Percentiles rank a stretch among this genome's conserved stretches.
These are phyloP conservation scores for Backusella tuberculispora DNA, from an alignment of 192 early-diverging fungal genomes.

Conservation along the genomic window DNA sequence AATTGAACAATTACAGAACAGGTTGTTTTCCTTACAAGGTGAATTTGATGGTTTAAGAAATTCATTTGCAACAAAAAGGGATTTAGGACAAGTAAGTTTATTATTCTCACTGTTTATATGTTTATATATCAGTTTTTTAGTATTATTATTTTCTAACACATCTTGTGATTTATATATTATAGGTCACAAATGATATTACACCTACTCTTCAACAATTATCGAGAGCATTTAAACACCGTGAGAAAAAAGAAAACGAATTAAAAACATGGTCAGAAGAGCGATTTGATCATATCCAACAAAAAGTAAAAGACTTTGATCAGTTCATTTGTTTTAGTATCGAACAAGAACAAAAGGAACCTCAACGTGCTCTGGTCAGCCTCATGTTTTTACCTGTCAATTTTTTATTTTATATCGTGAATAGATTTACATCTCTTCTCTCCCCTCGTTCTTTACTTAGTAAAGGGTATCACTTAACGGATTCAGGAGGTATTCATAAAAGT, in stretches of 20 bases:
- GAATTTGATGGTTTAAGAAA: conserved; percentile 52
- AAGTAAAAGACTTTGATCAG: conserved; percentile 57
- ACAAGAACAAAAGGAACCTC: conserved; percentile 49
- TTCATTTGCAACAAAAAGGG: conserved; percentile 63
- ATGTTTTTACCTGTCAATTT: conserved; percentile 61
- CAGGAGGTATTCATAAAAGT: not conserved
- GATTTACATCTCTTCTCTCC: conserved; percentile 34
- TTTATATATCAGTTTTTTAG: not conserved
- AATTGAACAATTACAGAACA: conserved; percentile 48
- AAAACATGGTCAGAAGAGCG: conserved; percentile 57
- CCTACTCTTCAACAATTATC: conserved; percentile 56
- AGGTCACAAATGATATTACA: conserved; percentile 47
- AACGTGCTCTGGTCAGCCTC: conserved; percentile 34
- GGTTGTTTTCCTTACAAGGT: conserved; percentile 52
- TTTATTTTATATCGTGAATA: conserved; percentile 35
- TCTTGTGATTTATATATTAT: not conserved
- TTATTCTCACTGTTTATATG: too few species aligned
- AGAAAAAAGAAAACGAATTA: conserved; percentile 58
- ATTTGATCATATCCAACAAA: conserved; percentile 53
- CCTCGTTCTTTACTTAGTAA: conserved; percentile 6
- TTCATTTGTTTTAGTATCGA: conserved; percentile 53
- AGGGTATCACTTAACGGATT: not conserved
- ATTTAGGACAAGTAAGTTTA: conserved; percentile 54
- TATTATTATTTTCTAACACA: not conserved
- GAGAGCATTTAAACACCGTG: conserved; percentile 54